A percentile compares a stretch with the other conserved stretches of the same genome.
Evolutionary conservation across 2,329 filamentous ascomycete genomes (phyloP).

Genomic region (Fusarium longipes): DNA sequence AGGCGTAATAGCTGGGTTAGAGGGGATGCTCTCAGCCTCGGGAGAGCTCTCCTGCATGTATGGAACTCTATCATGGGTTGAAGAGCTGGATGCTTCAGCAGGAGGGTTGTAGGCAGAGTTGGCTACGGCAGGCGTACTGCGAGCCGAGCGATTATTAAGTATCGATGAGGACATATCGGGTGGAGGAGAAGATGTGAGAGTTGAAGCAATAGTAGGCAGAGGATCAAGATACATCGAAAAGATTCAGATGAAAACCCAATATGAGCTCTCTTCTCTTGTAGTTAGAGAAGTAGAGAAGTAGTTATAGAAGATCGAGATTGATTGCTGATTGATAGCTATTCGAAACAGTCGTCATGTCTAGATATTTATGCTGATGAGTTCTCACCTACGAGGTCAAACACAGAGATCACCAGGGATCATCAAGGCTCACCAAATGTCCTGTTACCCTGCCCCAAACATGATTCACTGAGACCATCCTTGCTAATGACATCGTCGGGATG

Average conservation of each 20-base stretch:
- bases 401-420: slow-evolving; percentile 10
- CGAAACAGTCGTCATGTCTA: slow-evolving; percentile 16
- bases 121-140: slow-evolving; percentile 41
- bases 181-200: slow-evolving; percentile 22
- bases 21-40: slow-evolving; percentile 11
- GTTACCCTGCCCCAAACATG: slow-evolving; percentile 35
- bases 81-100: slow-evolving; percentile 26
- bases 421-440: slow-evolving; percentile 12
- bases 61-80: slow-evolving; percentile 24
- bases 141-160: slow-evolving; percentile 37
- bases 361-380: slow-evolving; percentile 38
- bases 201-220: slow-evolving; percentile 31
- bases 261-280: slow-evolving; percentile 13
- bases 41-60: slow-evolving; percentile 25
- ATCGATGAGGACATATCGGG: slow-evolving; percentile 40
- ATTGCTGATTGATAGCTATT: slow-evolving; percentile 3
- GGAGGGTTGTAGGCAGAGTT: slow-evolving; percentile 36
- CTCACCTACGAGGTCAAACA: slow-evolving; percentile 14
- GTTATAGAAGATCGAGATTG: slow-evolving; percentile 4
- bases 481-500: slow-evolving; percentile 40
- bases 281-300: slow-evolving; percentile 5
- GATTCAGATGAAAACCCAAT: slow-evolving; percentile 2
- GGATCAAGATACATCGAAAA: slow-evolving; percentile 31
- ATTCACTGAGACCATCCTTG: slow-evolving; percentile 38
- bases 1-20: slow-evolving; percentile 19